Base-by-base conservation (phyloP, 805 yeast genomes). In the Saccharomycopsis capsularis region DNA sequence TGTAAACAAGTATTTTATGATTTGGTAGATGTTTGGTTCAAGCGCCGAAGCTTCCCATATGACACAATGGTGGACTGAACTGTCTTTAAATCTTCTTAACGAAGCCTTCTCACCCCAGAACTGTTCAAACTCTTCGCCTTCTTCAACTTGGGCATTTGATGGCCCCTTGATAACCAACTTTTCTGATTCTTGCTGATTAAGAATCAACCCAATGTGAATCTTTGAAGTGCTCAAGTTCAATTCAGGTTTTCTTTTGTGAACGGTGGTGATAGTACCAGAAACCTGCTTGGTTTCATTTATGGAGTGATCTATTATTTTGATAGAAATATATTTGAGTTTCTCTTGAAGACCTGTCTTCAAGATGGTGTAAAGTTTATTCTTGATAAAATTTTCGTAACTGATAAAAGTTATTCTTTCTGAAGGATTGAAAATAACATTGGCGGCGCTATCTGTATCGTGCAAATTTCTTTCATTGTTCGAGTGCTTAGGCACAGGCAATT, bases 41-140 rank as follows among this genome's bases (percentile, higher is more conserved):
- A 70, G 67, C 19, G 76, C 65, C 3, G 76, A 68, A 3, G 69
- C 65, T 2, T 65, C 59, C 98, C 98, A 93, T 27, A 89, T 83
- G 48, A 93, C 95, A 63, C 95, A 85, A 65, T 93, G 95, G 54
- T 79, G 82, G 52, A 93, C 89, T 3, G 83, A 72, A 35, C 97
- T 97, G 65, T 93, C 96, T 60, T 86, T 89, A 69, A 91, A 93
- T 62, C 93, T 79, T 70, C 99, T 79, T 48, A 93, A 71, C 13
- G 93, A 86, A 0, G 95, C 80, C 56, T 78, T 82, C 7, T 75
- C 60, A 9, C 97, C 97, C 99, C 99, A 93, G 61, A 93, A 90
- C 4, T 77, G 68, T 56, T 85, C 78, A 68, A 93, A 93, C 47
- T 74, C 71, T 4, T 75, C 68, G n/a, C 81, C 77, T 24, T 68